Percentiles rank a stretch among this genome's conserved stretches.
phyloP scores from a whole-genome alignment of 164 flowering plant genomes.

The Piper betle region DNA sequence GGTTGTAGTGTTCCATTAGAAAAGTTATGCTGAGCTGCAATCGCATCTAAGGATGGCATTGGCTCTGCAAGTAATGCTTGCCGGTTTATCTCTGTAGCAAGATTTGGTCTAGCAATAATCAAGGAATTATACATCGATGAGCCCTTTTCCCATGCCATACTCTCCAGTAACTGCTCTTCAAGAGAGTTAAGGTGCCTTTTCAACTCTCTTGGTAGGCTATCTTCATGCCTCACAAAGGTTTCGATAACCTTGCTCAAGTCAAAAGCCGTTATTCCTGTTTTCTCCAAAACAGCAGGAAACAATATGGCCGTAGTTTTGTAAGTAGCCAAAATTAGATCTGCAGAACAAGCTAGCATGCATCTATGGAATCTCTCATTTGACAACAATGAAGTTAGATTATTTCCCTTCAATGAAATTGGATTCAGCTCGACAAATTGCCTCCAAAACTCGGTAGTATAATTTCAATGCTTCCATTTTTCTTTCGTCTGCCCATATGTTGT shows the following conservation, averaged over 20 bases:
- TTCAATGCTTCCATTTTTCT: conserved; percentile 77
- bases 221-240: conserved; percentile 95
- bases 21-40: conserved; percentile 56
- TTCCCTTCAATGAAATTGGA: conserved; percentile 58
- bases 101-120: conserved; percentile 69
- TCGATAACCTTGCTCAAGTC: conserved; percentile 99
- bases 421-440: conserved; percentile 90
- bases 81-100: conserved; percentile 66
- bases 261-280: conserved; percentile 96
- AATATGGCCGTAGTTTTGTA: conserved; percentile 90
- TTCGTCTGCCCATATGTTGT: conserved; percentile 91
- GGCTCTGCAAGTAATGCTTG: conserved; percentile 87
- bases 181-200: conserved; percentile 84
- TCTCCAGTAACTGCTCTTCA: conserved; percentile 90
- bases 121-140: conserved; percentile 96
- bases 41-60: conserved; percentile 94
- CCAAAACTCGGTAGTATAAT: conserved; percentile 81
- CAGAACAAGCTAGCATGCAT: conserved; percentile 99
- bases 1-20: conserved; percentile 47
- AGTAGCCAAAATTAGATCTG: conserved; percentile 90
- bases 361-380: conserved; percentile 98
- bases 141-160: conserved; percentile 98
- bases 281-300: conserved; percentile 91
- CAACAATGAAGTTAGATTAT: conserved; percentile 72
- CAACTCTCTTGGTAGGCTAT: conserved; percentile 86